Percentiles rank a stretch among this genome's conserved stretches.
Conservation (phyloP, 2,329 filamentous ascomycete species). For the Cercospora sojina region DNA sequence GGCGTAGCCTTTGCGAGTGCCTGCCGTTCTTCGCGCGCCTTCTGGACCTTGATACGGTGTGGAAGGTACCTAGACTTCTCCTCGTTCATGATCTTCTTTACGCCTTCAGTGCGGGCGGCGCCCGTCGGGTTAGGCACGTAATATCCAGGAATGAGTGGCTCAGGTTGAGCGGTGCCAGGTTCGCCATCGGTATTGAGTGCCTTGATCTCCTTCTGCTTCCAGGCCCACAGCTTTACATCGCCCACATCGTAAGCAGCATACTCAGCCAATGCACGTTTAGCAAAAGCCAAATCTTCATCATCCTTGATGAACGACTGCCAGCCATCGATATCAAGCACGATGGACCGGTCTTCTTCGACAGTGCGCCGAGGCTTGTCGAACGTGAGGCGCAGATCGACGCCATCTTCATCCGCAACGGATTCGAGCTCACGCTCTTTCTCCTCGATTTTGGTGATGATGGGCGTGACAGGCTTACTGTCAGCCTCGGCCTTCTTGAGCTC, state of each 20-base stretch:
- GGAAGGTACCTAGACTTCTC: slow-evolving; percentile 98
- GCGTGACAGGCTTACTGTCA: slow-evolving; percentile 32
- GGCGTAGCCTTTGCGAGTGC: slow-evolving; percentile 66
- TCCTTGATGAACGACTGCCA: slow-evolving; percentile 69
- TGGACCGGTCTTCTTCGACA: slow-evolving; percentile 63
- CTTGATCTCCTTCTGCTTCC: slow-evolving; percentile 72
- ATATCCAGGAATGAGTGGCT: slow-evolving; percentile 61
- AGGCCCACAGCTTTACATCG: slow-evolving; percentile 64
- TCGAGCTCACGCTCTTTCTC: slow-evolving; percentile 48
- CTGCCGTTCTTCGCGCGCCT: slow-evolving; percentile 86
- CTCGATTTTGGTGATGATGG: slow-evolving; percentile 41
- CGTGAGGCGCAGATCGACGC: slow-evolving; percentile 62
- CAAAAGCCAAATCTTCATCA: slow-evolving; percentile 62
- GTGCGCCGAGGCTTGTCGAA: slow-evolving; percentile 60
- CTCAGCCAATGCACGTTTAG: slow-evolving; percentile 53
- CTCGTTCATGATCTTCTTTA: slow-evolving; percentile 92
- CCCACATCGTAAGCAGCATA: slow-evolving; percentile 52
- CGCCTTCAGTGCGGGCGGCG: slow-evolving; percentile 84
- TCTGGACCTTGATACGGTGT: slow-evolving; percentile 94
- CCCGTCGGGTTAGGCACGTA: slow-evolving; percentile 87
- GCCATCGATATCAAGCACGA: slow-evolving; percentile 68
- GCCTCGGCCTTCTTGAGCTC: slow-evolving; percentile 36
- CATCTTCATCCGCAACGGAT: slow-evolving; percentile 43
- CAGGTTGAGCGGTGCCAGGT: slow-evolving; percentile 53
- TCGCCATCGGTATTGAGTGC: slow-evolving; percentile 61